phyloP scores from a whole-genome alignment of 306 rosid species.

The Corylus avellana region DNA sequence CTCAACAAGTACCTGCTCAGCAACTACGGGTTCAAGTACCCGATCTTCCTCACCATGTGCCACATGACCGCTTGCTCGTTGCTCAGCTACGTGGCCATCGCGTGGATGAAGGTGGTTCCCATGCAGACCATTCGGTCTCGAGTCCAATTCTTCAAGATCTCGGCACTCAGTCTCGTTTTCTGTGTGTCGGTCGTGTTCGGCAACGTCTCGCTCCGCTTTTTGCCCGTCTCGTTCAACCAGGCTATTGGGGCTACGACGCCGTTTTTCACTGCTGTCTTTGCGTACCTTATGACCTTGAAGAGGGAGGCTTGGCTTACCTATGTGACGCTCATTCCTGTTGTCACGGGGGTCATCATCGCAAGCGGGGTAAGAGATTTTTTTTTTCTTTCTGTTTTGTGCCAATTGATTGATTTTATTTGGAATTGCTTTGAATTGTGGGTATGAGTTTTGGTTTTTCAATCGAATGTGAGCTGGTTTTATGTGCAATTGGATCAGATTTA shows the following conservation, averaged over 20 bases:
- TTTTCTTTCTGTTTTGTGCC: background rate
- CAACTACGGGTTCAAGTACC: slow-evolving; percentile 98
- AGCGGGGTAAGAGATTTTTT: slow-evolving; percentile 78
- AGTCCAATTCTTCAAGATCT: slow-evolving; percentile 86
- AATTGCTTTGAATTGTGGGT: slow-evolving; percentile 1
- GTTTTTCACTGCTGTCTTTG: slow-evolving; percentile 92
- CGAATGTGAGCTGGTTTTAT: background rate
- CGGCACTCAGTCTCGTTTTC: slow-evolving; percentile 75
- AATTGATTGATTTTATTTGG: slow-evolving; percentile 1
- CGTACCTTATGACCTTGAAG: slow-evolving; percentile 83
- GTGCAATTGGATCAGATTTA: background rate
- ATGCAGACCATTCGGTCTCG: slow-evolving; percentile 91
- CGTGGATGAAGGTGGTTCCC: slow-evolving; percentile 95
- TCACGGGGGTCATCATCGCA: slow-evolving; percentile 91
- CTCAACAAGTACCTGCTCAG: slow-evolving; percentile 90
- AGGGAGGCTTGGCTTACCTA: slow-evolving; percentile 98
- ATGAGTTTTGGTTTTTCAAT: slow-evolving; percentile 17
- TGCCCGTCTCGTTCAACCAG: slow-evolving; percentile 93
- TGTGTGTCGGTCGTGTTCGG: slow-evolving; percentile 97
- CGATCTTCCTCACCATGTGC: slow-evolving; percentile 98
- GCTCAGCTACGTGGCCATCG: slow-evolving; percentile 90
- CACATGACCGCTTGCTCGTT: slow-evolving; percentile 98
- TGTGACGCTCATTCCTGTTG: slow-evolving; percentile 86
- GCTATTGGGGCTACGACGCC: slow-evolving; percentile 98
- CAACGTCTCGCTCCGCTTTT: slow-evolving; percentile 79